Percentiles rank a stretch among this genome's conserved stretches.
Evolutionary conservation across 306 rosid genomes (phyloP).

Genomic region (Glycine latifolia): DNA sequence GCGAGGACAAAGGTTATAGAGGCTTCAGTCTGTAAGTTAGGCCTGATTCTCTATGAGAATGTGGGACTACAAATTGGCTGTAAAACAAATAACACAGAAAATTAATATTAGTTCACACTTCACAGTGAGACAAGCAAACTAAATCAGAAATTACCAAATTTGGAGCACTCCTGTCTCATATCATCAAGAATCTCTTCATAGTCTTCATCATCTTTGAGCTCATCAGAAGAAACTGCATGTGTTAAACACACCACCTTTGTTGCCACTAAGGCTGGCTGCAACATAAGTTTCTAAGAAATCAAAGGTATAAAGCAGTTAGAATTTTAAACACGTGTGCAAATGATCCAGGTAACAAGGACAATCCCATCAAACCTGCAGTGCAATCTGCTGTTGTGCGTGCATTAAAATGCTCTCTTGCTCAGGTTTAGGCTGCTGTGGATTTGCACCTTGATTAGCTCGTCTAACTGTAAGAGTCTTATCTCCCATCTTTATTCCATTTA

Average conservation of each 20-base stretch:
- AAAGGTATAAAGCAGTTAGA: conserved; percentile 23
- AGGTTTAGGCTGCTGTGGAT: conserved; percentile 80
- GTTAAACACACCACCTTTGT: conserved; percentile 91
- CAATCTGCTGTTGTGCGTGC: conserved; percentile 99
- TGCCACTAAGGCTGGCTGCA: conserved; percentile 78
- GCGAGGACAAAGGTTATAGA: conserved; percentile 62
- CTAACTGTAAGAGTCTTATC: conserved; percentile 98
- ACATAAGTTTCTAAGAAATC: conserved; percentile 75
- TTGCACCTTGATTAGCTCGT: conserved; percentile 97
- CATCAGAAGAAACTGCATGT: conserved; percentile 82
- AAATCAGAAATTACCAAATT: conserved; percentile 67
- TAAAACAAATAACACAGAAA: conserved; percentile 68
- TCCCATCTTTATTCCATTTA: conserved; percentile 99
- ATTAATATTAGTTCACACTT: conserved; percentile 49
- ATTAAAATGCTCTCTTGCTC: conserved; percentile 91
- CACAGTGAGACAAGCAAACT: not conserved
- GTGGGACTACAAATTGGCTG: conserved; percentile 76
- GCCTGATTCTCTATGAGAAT: conserved; percentile 84
- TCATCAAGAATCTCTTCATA: conserved; percentile 80
- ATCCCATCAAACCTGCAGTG: conserved; percentile 75
- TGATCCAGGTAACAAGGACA: not conserved
- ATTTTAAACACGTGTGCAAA: not conserved
- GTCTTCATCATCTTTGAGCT: conserved; percentile 91
- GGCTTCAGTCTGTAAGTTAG: conserved; percentile 83
- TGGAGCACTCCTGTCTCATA: conserved; percentile 90